Conservation (phyloP, 2,329 filamentous ascomycete species). For the Botrytis deweyae region DNA sequence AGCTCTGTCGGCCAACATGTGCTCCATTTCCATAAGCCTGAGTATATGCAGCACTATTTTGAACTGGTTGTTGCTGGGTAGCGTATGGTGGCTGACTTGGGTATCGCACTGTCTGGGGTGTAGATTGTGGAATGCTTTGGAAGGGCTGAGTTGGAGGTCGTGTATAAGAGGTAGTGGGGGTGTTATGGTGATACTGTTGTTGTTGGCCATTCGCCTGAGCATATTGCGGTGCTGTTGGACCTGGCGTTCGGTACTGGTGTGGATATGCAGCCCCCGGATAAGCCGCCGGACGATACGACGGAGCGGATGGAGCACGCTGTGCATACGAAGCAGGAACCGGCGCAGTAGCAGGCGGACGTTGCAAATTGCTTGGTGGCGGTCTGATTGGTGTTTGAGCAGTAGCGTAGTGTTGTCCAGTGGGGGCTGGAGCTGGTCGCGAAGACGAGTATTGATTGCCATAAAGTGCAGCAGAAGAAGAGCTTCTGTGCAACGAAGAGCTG, state of each 20-base stretch:
- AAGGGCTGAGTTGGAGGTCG: slow-evolving; percentile 32
- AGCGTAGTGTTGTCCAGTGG: slow-evolving; percentile 23
- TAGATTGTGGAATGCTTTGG: slow-evolving; percentile 31
- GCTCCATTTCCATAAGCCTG: slow-evolving; percentile 30
- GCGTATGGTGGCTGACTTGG: slow-evolving; percentile 32
- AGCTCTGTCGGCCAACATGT: slow-evolving; percentile 34
- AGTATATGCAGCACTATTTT: slow-evolving; percentile 36
- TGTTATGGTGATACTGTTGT: slow-evolving; percentile 32
- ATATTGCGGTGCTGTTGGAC: slow-evolving; percentile 33
- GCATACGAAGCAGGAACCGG: slow-evolving; percentile 32
- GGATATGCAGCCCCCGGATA: slow-evolving; percentile 37
- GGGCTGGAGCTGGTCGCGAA: slow-evolving; percentile 26
- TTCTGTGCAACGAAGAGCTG: slow-evolving; percentile 33
- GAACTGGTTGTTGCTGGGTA: slow-evolving; percentile 31
- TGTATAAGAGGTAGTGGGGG: slow-evolving; percentile 30
- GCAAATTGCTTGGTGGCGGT: slow-evolving; percentile 31
- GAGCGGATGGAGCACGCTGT: slow-evolving; percentile 31
- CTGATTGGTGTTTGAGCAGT: slow-evolving; percentile 35
- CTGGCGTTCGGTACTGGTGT: slow-evolving; percentile 35
- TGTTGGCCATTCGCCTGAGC: slow-evolving; percentile 27
- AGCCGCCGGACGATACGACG: slow-evolving; percentile 34
- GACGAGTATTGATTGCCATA: slow-evolving; percentile 40
- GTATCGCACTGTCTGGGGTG: slow-evolving; percentile 33
- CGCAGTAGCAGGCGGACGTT: slow-evolving; percentile 35
- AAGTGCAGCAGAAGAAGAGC: slow-evolving; percentile 30